phyloP scores from a whole-genome alignment of 306 rosid species.

The Oxytropis ochrocephala region DNA sequence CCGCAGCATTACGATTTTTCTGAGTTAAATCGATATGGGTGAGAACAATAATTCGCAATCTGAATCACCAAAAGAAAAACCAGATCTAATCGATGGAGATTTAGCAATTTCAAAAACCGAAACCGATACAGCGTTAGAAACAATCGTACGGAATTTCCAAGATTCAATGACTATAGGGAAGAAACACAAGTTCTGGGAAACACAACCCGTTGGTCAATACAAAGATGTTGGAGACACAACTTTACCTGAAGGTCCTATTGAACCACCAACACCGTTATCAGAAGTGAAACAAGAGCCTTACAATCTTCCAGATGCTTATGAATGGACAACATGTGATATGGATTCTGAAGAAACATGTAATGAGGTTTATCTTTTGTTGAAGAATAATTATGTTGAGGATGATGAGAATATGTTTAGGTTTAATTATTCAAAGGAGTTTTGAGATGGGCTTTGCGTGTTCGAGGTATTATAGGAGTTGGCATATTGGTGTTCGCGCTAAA shows the following conservation, averaged over 20 bases:
- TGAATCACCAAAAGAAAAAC: constrained; percentile 17
- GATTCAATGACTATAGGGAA: constrained; percentile 54
- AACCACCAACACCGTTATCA: constrained; percentile 53
- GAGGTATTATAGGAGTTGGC: constrained; percentile 61
- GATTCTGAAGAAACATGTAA: constrained; percentile 17
- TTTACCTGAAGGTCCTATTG: constrained; percentile 61
- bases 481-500: constrained; percentile 74
- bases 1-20: neutral
- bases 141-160: constrained; percentile 45
- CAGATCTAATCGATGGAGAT: constrained; percentile 21
- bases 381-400: constrained; percentile 70
- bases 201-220: constrained; percentile 72
- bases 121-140: constrained; percentile 39
- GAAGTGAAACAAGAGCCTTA: constrained; percentile 82
- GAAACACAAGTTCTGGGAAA: constrained; percentile 47
- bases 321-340: constrained; percentile 34
- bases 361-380: constrained; percentile 24
- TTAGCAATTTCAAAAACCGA: neutral
- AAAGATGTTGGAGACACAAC: constrained; percentile 52
- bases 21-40: constrained; percentile 10
- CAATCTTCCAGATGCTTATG: constrained; percentile 53
- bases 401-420: constrained; percentile 51
- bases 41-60: constrained; percentile 14
- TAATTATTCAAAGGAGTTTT: constrained; percentile 76
- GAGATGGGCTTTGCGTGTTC: constrained; percentile 69